Conservation (phyloP, 805 yeast species). For the Wickerhamomyces bovis region DNA sequence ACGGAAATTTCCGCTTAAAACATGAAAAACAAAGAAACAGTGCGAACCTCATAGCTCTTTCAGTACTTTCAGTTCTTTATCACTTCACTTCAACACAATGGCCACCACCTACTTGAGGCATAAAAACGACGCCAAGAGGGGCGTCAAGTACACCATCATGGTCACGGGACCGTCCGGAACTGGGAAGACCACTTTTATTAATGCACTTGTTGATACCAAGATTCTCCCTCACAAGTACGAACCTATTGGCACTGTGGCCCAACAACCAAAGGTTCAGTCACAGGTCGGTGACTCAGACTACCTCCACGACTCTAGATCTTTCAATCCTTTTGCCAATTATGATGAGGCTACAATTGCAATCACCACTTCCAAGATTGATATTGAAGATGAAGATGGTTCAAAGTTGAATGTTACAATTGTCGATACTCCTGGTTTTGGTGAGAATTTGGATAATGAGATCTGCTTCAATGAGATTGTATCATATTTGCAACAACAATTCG, state of each 20-base stretch:
- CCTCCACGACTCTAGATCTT: constrained; percentile 49
- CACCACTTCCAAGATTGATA: constrained; percentile 58
- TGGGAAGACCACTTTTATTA: constrained; percentile 73
- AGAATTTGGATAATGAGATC: constrained; percentile 55
- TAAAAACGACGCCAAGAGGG: constrained; percentile 65
- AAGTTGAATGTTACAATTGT: constrained; percentile 52
- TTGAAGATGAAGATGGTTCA: constrained; percentile 54
- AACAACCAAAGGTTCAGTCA: constrained; percentile 22
- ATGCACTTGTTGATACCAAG: constrained; percentile 57
- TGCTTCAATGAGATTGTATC: constrained; percentile 62
- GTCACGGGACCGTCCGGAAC: constrained; percentile 70
- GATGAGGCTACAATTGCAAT: constrained; percentile 74
- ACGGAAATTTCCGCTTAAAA: too few species aligned
- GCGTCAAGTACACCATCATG: constrained; percentile 68
- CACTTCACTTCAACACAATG: too few species aligned
- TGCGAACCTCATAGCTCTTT: too few species aligned
- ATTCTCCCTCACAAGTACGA: constrained; percentile 56
- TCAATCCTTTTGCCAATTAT: constrained; percentile 47
- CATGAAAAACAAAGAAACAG: too few species aligned
- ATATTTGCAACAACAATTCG: constrained; percentile 72
- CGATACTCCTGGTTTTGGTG: constrained; percentile 81
- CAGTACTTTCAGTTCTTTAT: too few species aligned
- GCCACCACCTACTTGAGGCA: constrained; percentile 29
- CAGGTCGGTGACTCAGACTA: constrained; percentile 29
- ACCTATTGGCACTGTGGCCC: constrained; percentile 25